phyloP scores from a whole-genome alignment of 768 basidiomycete genomes.

The Crucibulum laeve region DNA sequence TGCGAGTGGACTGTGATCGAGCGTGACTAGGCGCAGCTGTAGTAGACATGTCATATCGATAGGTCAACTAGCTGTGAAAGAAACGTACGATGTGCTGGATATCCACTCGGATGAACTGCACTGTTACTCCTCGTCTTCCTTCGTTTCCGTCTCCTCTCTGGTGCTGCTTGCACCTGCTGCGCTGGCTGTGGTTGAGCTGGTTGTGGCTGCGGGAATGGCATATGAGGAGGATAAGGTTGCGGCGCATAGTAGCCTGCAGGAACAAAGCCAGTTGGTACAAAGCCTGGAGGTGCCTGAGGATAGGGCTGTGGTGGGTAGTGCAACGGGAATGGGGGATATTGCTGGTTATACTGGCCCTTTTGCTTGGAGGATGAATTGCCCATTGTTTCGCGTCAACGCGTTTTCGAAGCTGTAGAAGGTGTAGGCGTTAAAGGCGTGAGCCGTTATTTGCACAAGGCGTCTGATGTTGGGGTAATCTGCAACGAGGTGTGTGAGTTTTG shows the following conservation, averaged over 20 bases:
- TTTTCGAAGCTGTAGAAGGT: neutral
- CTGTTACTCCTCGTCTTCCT: neutral
- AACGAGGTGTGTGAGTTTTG: neutral
- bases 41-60: too few relatives aligned
- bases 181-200: constrained; percentile 1
- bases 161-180: neutral
- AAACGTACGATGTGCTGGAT: neutral
- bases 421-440: neutral
- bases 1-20: too few relatives aligned
- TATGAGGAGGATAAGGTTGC: neutral
- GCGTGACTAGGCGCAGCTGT: neutral
- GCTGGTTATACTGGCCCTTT: neutral
- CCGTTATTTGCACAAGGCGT: neutral
- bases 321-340: neutral
- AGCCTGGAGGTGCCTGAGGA: neutral
- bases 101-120: neutral
- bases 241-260: neutral
- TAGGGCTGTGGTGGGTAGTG: neutral
- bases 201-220: neutral
- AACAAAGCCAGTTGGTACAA: neutral
- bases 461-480: neutral
- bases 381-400: neutral
- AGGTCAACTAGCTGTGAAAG: neutral
- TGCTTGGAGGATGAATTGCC: constrained; percentile 1
- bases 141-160: neutral